Conservation (phyloP, 495 filamentous ascomycete genomes). For the Hypoxylon subgilvum region DNA sequence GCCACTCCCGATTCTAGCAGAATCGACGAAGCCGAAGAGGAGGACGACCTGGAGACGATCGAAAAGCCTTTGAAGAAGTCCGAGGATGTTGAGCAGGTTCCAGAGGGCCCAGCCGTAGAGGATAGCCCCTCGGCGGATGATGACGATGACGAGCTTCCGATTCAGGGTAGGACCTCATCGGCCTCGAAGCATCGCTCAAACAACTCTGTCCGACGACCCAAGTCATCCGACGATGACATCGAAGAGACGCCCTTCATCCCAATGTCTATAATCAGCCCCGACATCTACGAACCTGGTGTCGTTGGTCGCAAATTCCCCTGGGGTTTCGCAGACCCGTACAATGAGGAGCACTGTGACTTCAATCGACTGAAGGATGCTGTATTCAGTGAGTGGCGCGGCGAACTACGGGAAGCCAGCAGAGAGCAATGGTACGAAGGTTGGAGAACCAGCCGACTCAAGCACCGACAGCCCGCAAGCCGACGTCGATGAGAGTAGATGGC, state of each 20-base stretch:
- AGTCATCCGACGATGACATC: conserved; percentile 44
- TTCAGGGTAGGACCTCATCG: conserved; percentile 39
- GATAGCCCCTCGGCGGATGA: conserved; percentile 44
- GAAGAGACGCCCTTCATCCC: conserved; percentile 70
- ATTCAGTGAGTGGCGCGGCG: conserved; percentile 89
- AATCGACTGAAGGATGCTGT: conserved; percentile 86
- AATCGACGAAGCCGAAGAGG: conserved; percentile 67
- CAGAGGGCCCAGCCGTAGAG: conserved; percentile 28
- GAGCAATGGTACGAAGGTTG: conserved; percentile 97
- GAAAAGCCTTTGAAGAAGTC: conserved; percentile 36
- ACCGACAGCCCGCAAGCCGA: conserved; percentile 41
- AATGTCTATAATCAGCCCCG: conserved; percentile 91
- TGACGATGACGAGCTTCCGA: conserved; percentile 43
- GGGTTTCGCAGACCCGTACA: conserved; percentile 93
- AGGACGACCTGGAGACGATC: conserved; percentile 49
- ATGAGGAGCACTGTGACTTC: conserved; percentile 93
- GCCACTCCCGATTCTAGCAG: conserved; percentile 56
- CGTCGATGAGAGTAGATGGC: conserved; percentile 38
- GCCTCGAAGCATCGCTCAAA: conserved; percentile 54
- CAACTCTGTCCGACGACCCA: conserved; percentile 54
- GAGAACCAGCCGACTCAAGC: conserved; percentile 72
- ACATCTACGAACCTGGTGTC: conserved; percentile 79
- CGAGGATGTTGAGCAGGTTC: conserved; percentile 21
- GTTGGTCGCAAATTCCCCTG: conserved; percentile 89
- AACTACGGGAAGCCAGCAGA: conserved; percentile 88